phyloP scores from a whole-genome alignment of 2,329 filamentous ascomycete species.

The Cladosporium sp. region DNA sequence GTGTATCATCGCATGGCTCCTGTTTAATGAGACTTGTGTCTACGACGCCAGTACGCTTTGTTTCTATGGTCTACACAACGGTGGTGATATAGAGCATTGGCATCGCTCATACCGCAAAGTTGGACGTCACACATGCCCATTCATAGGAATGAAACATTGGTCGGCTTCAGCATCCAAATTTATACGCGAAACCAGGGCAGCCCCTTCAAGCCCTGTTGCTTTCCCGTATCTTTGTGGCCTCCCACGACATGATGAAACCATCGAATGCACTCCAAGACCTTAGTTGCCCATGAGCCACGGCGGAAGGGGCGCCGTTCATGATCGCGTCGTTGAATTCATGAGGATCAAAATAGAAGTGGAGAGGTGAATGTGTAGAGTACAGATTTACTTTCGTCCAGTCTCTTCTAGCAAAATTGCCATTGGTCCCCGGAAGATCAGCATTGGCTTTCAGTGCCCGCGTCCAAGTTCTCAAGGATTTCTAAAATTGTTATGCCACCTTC shows the following conservation, averaged over 20 bases:
- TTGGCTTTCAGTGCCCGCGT: slow-evolving; percentile 1
- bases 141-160: not conserved
- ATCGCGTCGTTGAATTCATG: not conserved
- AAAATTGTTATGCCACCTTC: slow-evolving; percentile 19
- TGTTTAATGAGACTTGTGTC: not conserved
- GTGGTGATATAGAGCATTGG: not conserved
- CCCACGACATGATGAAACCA: not conserved
- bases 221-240: not conserved
- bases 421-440: slow-evolving; percentile 5
- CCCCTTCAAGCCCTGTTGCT: not conserved
- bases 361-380: too few species aligned
- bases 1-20: not conserved
- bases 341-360: not conserved
- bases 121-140: not conserved
- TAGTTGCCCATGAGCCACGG: not conserved
- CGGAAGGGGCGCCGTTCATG: too few species aligned
- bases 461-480: slow-evolving; percentile 1
- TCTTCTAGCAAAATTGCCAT: slow-evolving; percentile 4
- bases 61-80: not conserved
- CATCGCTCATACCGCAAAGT: not conserved
- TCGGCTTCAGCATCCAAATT: not conserved
- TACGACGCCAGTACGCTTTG: not conserved
- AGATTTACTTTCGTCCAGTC: not conserved
- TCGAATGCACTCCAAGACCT: not conserved
- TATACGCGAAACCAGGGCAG: not conserved